Base-by-base conservation (phyloP, 2,329 filamentous ascomycete genomes). In the Cordyceps javanica region DNA sequence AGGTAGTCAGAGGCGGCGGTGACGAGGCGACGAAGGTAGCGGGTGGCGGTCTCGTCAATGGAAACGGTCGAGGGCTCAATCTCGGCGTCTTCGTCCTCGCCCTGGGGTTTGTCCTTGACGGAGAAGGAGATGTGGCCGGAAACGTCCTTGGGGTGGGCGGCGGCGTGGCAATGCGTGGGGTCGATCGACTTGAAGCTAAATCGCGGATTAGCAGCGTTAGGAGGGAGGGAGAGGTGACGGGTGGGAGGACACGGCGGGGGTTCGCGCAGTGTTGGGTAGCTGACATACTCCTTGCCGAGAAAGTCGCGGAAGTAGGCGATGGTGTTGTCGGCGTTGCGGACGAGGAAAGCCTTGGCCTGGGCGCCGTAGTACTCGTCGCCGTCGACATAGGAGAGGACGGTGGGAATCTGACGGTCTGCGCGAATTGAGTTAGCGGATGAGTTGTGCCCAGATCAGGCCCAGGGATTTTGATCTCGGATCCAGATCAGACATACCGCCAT, bases 361-460 rank as follows among this genome's bases (percentile, higher is more conserved):
- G 89, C 87, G 68, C 94, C 94, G 70, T 95, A 92, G 76, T 96
- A 97, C 77, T 99, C 93, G 71, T 99, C 94, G 64, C 92, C 94
- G 57, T 92, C 88, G 69, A 96, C 88, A 73, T 99, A 99, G 38
- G 94, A 97, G 66, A 99, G 80, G 66, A 95, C 86, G 44, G 91
- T 90, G 64, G 94, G 94, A 64, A 99, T 99, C 75, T 97, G 93
- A 73, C 94, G 92, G 76, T 99, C 94, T 93, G 65, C 52, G 16
- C 2, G 38, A 19, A 21, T 41, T 9, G 25, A 7, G 14, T 36
- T 36, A 36, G 34, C 34, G 19, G 21, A 14, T 23, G n/a, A n/a
- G n/a, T n/a, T n/a, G n/a, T 16, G 21, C 9, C 3, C 39, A 42
- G 21, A 32, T 8, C 21, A 13, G 21, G 6, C 13, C 9, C 3